Evolutionary conservation across 2,329 filamentous ascomycete genomes (phyloP), one percentile per base, ranked within the genome.

Genomic region (Fusarium anguioides): DNA sequence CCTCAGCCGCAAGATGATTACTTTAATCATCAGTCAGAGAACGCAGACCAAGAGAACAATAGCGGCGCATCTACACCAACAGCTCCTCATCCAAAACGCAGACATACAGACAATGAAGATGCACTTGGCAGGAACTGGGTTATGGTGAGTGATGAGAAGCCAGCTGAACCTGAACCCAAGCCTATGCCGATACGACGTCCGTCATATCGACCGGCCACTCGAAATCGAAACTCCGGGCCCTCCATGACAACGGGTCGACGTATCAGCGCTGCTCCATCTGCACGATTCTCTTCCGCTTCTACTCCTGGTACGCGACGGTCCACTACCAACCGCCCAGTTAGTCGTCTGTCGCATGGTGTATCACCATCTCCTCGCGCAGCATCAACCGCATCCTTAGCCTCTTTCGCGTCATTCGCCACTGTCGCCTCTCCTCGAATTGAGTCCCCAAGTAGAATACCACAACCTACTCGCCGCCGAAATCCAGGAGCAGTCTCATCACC

Each of bases 121-220:
- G 87, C 90, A 40, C 80, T 91, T 8, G 82, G 86, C 27, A 85
- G 83, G 54, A 91, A 89, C 77, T 94, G 91, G 91, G 89, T 94
- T 26, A 82, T 94, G 65, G 87, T 94, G 24, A 80, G 81, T 54
- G 83, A 83, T 41, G 75, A 75, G 18, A 66, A 64, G 27, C 61
- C 65, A 33, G 53, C 61, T 64, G 62, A 69, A 37, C 57, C 65
- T 15, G 52, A 55, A 20, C 42, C 53, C 8, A 60, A 71, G 67
- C 21, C 64, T 54, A 76, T 49, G 62, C 60, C 71, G 14, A 73
- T 72, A 24, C 72, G 74, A 42, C 70, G 72, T 37, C 58, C 68
- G 8, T 54, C 70, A 15, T 58, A 72, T 15, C 69, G 69, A 29
- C 56, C 70, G 6, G 62, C 73, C 9, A 72, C 75, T 8, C 74